Percentiles rank a stretch among this genome's conserved stretches.
These are phyloP conservation scores for Russula sp. DNA, from an alignment of 768 basidiomycete species.

Conservation along the genomic window DNA sequence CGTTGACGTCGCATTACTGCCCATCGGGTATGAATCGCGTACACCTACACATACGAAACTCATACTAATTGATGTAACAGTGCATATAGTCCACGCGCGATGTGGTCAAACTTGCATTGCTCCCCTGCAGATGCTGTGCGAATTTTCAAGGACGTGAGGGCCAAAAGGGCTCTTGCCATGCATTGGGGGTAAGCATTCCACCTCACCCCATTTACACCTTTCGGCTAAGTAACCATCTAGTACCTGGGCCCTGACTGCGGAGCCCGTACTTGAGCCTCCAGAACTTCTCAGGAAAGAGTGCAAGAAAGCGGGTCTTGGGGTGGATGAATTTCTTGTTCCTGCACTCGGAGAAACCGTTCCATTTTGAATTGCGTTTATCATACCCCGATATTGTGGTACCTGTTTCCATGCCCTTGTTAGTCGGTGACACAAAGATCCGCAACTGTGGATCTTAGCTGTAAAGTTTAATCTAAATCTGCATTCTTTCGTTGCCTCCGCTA, in stretches of 20 bases:
- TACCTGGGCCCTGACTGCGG: constrained; percentile 48
- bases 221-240: constrained; percentile 27
- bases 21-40: constrained; percentile 49
- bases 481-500: no score
- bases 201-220: not conserved
- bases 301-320: constrained; percentile 44
- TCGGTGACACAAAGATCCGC: not conserved
- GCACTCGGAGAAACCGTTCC: constrained; percentile 55
- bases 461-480: no score
- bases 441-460: not conserved
- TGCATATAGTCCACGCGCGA: constrained; percentile 50
- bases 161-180: constrained; percentile 58
- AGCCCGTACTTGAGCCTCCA: constrained; percentile 58
- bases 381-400: not conserved
- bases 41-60: not conserved
- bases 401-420: not conserved
- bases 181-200: constrained; percentile 53
- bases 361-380: constrained; percentile 14
- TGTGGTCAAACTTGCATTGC: constrained; percentile 57
- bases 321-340: constrained; percentile 49
- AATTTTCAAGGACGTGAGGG: constrained; percentile 57
- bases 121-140: constrained; percentile 63
- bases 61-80: constrained; percentile 35
- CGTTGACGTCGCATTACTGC: constrained; percentile 66
- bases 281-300: constrained; percentile 47